Evolutionary conservation across 495 filamentous ascomycete species (phyloP), one percentile per base, ranked within the genome.

Genomic region (Trypethelium eluteriae): DNA sequence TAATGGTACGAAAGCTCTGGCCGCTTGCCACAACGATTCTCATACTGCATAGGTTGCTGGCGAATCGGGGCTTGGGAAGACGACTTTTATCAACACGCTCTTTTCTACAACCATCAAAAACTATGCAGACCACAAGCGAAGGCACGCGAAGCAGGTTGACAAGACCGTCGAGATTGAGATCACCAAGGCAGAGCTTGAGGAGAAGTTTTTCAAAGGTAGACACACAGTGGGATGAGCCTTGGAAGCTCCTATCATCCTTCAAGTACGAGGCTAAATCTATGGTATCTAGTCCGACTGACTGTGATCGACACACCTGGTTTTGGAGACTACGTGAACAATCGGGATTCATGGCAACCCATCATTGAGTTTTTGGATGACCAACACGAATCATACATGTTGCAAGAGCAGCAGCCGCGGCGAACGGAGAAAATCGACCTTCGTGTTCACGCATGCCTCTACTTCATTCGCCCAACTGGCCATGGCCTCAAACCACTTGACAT

Each of bases 101-200:
- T 98, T 98, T 82, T 98, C 94, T 62, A 98, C 94, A 68, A 98
- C 94, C 72, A 98, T 98, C 84, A 98, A 98, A 84, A 98, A 98
- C 85, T 98, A 98, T 77, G 93, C 94, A 81, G 94, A 98, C 77
- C 94, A 98, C 84, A 92, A 94, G 82, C 89, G 91, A 78, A 90
- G 94, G 72, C 94, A 98, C 80, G 90, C 92, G 80, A 98, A 98
- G 86, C 94, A 98, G 81, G 84, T 96, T 65, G 94, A 98, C 83
- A 97, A 97, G 81, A 98, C 94, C 10, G 94, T 98, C 65, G 94
- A 98, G 82, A 98, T 98, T 74, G 94, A 98, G 78, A 98, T 98
- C 75, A 98, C 94, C 76, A 98, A 98, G 84, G 94, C 94, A 62
- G 94, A 98, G 82, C 80, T 98, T 67, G 94, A 98, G 81, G 94